These are phyloP conservation scores for Colletotrichum liriopes DNA, from an alignment of 2,329 filamentous ascomycete species.

Conservation along the genomic window DNA sequence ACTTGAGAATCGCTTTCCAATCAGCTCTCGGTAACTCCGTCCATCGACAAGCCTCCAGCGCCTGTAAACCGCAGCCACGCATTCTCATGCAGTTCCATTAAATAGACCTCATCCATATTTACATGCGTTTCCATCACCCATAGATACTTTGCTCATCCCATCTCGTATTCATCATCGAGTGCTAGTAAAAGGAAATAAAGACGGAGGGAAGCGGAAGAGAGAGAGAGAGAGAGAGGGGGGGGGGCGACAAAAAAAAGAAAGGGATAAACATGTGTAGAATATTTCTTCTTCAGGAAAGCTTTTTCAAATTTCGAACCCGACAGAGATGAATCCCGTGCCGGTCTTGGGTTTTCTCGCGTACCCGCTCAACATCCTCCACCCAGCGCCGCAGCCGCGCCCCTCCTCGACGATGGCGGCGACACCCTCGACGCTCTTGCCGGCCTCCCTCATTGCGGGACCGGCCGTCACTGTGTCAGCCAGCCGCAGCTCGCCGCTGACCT, in stretches of 20 bases:
- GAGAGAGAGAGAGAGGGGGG: background rate
- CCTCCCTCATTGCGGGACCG: slow-evolving; percentile 67
- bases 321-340: slow-evolving; percentile 55
- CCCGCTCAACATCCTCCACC: slow-evolving; percentile 74
- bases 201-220: background rate
- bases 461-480: slow-evolving; percentile 68
- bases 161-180: background rate
- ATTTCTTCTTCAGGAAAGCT: too few relatives aligned
- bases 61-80: background rate
- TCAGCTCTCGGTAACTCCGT: background rate
- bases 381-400: slow-evolving; percentile 71
- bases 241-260: background rate
- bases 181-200: background rate
- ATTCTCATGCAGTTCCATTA: background rate
- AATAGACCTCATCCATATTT: background rate
- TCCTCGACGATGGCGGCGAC: slow-evolving; percentile 76
- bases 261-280: background rate
- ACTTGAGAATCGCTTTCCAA: background rate
- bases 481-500: slow-evolving; percentile 75
- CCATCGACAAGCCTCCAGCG: slow-evolving; percentile 13
- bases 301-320: slow-evolving; percentile 34
- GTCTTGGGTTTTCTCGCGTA: slow-evolving; percentile 74
- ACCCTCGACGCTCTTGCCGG: slow-evolving; percentile 72
- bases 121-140: background rate
- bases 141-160: background rate